Conservation (phyloP, 2,329 filamentous ascomycete species). For the Fusarium veterinarium region DNA sequence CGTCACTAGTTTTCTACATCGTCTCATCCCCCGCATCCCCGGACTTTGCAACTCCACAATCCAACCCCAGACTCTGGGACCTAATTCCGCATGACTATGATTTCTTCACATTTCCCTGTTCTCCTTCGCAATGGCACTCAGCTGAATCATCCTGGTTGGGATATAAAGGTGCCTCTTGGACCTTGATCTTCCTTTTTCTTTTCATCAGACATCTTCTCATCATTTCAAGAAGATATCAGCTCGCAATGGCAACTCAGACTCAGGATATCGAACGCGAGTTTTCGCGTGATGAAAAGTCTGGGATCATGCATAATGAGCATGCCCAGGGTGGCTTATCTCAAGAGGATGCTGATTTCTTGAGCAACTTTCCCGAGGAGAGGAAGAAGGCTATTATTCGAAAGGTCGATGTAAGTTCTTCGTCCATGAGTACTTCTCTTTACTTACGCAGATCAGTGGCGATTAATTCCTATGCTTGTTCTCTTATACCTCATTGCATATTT, state of each 20-base stretch:
- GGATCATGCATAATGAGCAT: conserved; percentile 40
- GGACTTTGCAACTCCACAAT: conserved; percentile 18
- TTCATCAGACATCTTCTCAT: neutral
- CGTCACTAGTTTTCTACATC: neutral
- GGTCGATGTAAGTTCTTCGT: conserved; percentile 3
- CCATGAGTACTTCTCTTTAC: fast-evolving
- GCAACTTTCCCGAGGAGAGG: neutral
- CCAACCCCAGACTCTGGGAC: conserved; percentile 21
- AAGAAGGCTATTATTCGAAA: conserved; percentile 3
- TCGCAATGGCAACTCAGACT: conserved; percentile 18
- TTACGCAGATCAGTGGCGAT: conserved; percentile 3
- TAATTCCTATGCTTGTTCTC: conserved; percentile 18
- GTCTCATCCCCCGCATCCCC: conserved; percentile 27
- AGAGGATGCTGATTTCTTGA: conserved; percentile 11
- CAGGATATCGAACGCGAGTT: conserved; percentile 42
- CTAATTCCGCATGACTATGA: neutral
- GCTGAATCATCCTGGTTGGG: neutral
- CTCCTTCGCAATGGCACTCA: neutral
- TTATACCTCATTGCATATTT: conserved; percentile 16
- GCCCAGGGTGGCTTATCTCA: neutral
- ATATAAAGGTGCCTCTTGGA: neutral
- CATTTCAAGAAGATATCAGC: conserved; percentile 4
- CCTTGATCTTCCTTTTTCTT: neutral
- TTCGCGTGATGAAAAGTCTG: conserved; percentile 39
- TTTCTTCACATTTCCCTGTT: neutral